Evolutionary conservation across 805 yeast genomes (phyloP).

Genomic region (Candida gorgasii): DNA sequence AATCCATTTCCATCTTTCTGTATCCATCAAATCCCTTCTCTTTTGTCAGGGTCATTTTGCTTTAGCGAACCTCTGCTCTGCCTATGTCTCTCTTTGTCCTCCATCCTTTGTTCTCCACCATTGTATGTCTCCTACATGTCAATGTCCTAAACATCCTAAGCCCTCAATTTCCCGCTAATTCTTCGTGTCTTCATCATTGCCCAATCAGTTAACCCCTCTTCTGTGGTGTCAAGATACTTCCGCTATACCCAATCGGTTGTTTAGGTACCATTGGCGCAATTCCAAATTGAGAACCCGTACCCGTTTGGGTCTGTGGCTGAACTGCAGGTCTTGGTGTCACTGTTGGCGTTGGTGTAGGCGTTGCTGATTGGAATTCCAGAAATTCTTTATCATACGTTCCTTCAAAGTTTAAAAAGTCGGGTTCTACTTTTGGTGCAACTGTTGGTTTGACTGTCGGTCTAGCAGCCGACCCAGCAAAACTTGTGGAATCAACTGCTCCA

Average conservation of each 20-base stretch:
- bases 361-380: constrained; percentile 19
- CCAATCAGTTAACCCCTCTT: constrained; percentile 4
- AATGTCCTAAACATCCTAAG: not conserved
- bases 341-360: constrained; percentile 9
- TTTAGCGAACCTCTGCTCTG: too few species aligned
- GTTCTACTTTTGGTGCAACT: constrained; percentile 16
- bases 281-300: not conserved
- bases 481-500: constrained; percentile 23
- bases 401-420: constrained; percentile 25
- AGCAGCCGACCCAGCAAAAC: too few species aligned
- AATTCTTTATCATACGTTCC: constrained; percentile 21
- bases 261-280: constrained; percentile 11
- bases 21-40: too few species aligned
- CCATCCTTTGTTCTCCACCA: too few species aligned
- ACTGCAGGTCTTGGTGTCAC: not conserved
- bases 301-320: not conserved
- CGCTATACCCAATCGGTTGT: constrained; percentile 14
- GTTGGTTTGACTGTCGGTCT: too few species aligned
- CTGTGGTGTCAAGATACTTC: constrained; percentile 12
- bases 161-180: constrained; percentile 3
- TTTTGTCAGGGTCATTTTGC: too few species aligned
- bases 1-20: too few species aligned
- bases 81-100: too few species aligned
- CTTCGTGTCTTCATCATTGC: not conserved
- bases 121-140: not conserved